These are phyloP conservation scores for Withania somnifera DNA, from an alignment of 305 asterid species.

Conservation along the genomic window DNA sequence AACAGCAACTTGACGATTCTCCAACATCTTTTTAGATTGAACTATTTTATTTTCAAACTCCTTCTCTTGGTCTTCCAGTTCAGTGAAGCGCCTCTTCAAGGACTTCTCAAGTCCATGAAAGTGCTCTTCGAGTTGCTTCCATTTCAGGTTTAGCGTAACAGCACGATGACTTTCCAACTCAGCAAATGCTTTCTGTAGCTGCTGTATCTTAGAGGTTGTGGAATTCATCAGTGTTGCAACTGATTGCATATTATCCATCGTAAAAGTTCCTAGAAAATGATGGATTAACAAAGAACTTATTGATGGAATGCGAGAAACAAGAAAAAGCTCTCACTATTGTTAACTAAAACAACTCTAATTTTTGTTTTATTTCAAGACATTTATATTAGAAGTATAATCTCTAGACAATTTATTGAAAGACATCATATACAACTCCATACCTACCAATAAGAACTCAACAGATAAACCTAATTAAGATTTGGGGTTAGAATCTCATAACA, in stretches of 20 bases:
- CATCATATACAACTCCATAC: neutral
- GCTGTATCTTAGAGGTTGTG: conserved; percentile 88
- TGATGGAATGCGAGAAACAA: neutral
- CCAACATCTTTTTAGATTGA: conserved; percentile 55
- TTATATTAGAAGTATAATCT: neutral
- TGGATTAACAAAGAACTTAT: neutral
- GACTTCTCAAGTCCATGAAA: conserved; percentile 92
- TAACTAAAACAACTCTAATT: neutral
- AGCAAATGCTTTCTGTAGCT: conserved; percentile 90
- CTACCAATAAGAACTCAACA: neutral
- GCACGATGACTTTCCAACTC: conserved; percentile 95
- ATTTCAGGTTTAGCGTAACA: conserved; percentile 70
- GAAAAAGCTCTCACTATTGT: neutral
- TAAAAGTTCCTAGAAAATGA: conserved; percentile 20
- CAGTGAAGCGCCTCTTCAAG: conserved; percentile 88
- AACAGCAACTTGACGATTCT: conserved; percentile 74
- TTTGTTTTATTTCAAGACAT: neutral
- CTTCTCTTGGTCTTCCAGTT: conserved; percentile 85
- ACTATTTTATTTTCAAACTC: conserved; percentile 65
- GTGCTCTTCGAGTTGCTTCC: conserved; percentile 97
- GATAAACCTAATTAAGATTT: neutral
- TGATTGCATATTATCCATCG: conserved; percentile 62
- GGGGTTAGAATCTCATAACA: neutral
- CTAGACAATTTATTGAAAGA: neutral
- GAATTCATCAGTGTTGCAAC: conserved; percentile 60